These are phyloP conservation scores for Prosopis cineraria DNA, from an alignment of 306 rosid species.

Conservation along the genomic window DNA sequence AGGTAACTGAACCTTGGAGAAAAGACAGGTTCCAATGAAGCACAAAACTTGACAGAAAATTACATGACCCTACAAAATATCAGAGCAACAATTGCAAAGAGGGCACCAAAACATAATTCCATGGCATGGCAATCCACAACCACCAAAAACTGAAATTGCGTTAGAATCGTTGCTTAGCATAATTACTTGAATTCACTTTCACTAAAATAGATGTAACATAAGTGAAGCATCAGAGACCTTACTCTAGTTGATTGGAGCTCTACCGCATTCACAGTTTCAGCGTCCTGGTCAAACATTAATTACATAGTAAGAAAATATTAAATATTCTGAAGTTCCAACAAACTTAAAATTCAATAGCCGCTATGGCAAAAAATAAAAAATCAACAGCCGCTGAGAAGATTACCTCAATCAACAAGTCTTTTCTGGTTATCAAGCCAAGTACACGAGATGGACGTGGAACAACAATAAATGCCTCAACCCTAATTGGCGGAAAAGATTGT, in stretches of 20 bases:
- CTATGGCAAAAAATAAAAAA: too few species aligned
- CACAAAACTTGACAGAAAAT: constrained; percentile 22
- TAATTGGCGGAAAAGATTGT: constrained; percentile 95
- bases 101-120: constrained; percentile 14
- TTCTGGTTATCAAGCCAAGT: constrained; percentile 85
- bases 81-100: constrained; percentile 27
- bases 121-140: constrained; percentile 22
- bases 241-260: constrained; percentile 98
- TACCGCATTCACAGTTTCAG: constrained; percentile 58
- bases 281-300: constrained; percentile 53
- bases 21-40: constrained; percentile 14
- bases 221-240: constrained; percentile 86
- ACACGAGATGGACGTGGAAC: constrained; percentile 91
- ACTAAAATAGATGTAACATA: constrained; percentile 10
- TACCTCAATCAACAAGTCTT: constrained; percentile 95
- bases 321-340: constrained; percentile 4
- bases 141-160: constrained; percentile 16
- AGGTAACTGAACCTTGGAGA: background rate
- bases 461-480: constrained; percentile 92
- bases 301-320: constrained; percentile 24
- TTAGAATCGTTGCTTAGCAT: constrained; percentile 14
- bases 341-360: background rate
- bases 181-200: constrained; percentile 16
- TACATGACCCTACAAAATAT: constrained; percentile 11
- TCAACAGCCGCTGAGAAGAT: constrained; percentile 16